These are phyloP conservation scores for Penicillium longicatenatum DNA, from an alignment of 495 filamentous ascomycete species.

Conservation along the genomic window DNA sequence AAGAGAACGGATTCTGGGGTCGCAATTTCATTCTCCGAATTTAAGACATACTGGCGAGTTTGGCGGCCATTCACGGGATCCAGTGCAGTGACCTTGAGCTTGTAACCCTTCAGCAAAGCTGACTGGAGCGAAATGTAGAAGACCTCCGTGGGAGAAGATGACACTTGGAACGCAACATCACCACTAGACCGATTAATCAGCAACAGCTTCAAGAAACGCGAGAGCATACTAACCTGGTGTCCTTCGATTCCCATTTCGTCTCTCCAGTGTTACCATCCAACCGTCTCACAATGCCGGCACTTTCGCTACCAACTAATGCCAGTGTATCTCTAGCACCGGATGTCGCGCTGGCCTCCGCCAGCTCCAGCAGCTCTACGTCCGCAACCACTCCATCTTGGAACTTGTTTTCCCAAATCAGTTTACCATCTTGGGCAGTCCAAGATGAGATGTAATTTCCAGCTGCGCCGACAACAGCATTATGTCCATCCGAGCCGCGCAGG, in stretches of 20 bases:
- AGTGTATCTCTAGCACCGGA: slow-evolving; percentile 66
- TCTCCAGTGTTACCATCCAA: slow-evolving; percentile 73
- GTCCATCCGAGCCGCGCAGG: slow-evolving; percentile 71
- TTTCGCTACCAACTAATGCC: slow-evolving; percentile 60
- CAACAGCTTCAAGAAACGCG: slow-evolving; percentile 19
- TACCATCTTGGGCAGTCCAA: slow-evolving; percentile 85
- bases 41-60: slow-evolving; percentile 63
- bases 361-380: slow-evolving; percentile 80
- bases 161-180: slow-evolving; percentile 76
- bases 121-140: slow-evolving; percentile 79
- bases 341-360: slow-evolving; percentile 55
- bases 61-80: slow-evolving; percentile 71
- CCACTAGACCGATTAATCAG: slow-evolving; percentile 42
- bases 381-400: slow-evolving; percentile 59
- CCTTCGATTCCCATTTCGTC: slow-evolving; percentile 74
- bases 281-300: slow-evolving; percentile 60
- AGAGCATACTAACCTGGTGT: slow-evolving; percentile 50
- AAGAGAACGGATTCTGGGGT: slow-evolving; percentile 69
- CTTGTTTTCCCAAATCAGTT: slow-evolving; percentile 69
- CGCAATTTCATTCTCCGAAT: slow-evolving; percentile 71
- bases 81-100: slow-evolving; percentile 71
- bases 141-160: slow-evolving; percentile 69
- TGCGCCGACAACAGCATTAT: slow-evolving; percentile 71
- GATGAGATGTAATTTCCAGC: slow-evolving; percentile 65
- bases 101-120: slow-evolving; percentile 63